Evolutionary conservation across 2,329 filamentous ascomycete genomes (phyloP).

Genomic region (Tolypocladium cylindrosporum): DNA sequence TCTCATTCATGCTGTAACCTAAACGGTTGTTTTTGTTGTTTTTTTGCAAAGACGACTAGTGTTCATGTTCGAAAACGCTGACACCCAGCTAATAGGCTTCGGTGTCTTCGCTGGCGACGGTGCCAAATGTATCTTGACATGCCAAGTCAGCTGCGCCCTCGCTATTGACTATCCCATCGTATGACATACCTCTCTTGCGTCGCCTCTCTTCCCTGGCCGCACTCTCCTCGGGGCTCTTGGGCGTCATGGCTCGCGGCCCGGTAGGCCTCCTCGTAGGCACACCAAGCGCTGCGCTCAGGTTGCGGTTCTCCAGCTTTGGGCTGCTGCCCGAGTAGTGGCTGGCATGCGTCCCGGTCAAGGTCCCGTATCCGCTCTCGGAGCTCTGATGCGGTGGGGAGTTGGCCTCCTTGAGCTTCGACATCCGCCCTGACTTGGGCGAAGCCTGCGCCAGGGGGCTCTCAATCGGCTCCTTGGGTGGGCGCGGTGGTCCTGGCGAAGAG

Average conservation of each 20-base stretch:
- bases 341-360: constrained; percentile 32
- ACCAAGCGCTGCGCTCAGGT: constrained; percentile 42
- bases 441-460: constrained; percentile 30
- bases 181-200: constrained; percentile 46
- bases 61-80: background rate
- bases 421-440: constrained; percentile 35
- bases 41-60: background rate
- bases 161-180: background rate
- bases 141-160: background rate
- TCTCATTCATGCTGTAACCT: background rate
- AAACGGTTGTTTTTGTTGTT: background rate
- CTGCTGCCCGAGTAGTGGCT: constrained; percentile 46
- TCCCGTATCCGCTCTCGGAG: constrained; percentile 44
- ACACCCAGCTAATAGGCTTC: constrained; percentile 22
- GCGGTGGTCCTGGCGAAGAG: constrained; percentile 39
- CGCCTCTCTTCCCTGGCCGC: constrained; percentile 36
- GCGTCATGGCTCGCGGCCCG: constrained; percentile 52
- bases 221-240: constrained; percentile 39
- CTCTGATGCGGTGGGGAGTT: constrained; percentile 48
- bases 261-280: constrained; percentile 44
- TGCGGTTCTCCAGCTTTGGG: constrained; percentile 46
- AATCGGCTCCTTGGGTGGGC: constrained; percentile 54
- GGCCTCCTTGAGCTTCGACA: constrained; percentile 41
- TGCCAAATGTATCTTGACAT: constrained; percentile 23
- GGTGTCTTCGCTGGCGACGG: constrained; percentile 21